A percentile compares a stretch with the other conserved stretches of the same genome.
phyloP scores from a whole-genome alignment of 179 eudicot genomes.

The Pouteria campechiana region DNA sequence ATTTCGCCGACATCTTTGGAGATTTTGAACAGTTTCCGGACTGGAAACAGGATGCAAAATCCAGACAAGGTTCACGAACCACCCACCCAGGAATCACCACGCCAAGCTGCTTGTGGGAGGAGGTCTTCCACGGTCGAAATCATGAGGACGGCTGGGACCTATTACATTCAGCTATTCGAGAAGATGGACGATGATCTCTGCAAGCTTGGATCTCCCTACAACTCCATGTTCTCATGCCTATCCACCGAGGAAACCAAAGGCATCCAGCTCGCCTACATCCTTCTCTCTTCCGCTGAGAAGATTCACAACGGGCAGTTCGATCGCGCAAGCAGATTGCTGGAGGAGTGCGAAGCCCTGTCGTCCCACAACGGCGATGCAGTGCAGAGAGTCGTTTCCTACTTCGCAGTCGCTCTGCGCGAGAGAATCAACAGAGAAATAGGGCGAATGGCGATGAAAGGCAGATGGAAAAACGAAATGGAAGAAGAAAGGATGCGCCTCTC shows the following conservation, averaged over 20 bases:
- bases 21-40: neutral
- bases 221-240: conserved; percentile 9
- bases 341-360: conserved; percentile 6
- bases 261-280: conserved; percentile 10
- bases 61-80: neutral
- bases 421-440: conserved; percentile 16
- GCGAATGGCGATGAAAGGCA: neutral
- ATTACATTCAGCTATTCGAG: no score
- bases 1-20: neutral
- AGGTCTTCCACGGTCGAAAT: neutral
- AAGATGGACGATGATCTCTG: no score
- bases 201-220: no score
- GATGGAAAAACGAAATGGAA: neutral
- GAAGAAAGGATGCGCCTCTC: neutral
- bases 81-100: neutral
- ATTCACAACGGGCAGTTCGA: conserved; percentile 10
- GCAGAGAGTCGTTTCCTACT: conserved; percentile 8
- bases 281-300: conserved; percentile 12
- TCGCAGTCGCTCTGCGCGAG: conserved; percentile 11
- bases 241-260: conserved; percentile 12
- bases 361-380: conserved; percentile 9
- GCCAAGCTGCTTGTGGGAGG: no score
- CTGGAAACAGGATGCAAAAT: neutral
- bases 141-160: neutral
- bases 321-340: conserved; percentile 1